Base-by-base conservation (phyloP, 2,329 filamentous ascomycete genomes). In the Fusarium bactridioides region DNA sequence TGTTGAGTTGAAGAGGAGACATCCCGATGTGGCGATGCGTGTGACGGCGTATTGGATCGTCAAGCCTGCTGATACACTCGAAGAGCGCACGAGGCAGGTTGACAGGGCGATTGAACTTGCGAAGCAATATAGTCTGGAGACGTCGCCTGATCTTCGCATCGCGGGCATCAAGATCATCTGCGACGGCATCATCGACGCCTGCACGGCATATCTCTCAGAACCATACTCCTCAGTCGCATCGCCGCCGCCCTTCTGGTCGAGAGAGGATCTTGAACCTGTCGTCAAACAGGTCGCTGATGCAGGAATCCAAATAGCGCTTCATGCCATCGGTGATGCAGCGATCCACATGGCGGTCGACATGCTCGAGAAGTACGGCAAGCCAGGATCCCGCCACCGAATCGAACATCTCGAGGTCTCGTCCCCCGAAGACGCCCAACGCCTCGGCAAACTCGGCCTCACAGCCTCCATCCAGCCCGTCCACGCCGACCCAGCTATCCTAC, bases 131-230 rank as follows among this genome's bases (percentile, higher is more conserved):
- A 83, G 79, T 67, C 78, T 77, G 13, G 73, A 78, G 16, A 80
- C 74, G 0, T 81, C 80, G 3, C 82, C 82, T 0, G 82, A 85
- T 59, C 74, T 84, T 61, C 86, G 86, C 13, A 80, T 91, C 23
- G 85, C 87, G 0, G 89, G 89, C 13, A 88, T 91, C 79, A 91
- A 91, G 77, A 78, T 91, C 45, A 89, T 91, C 61, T 87, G 86
- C 74, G 89, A 91, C 72, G 89, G 89, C 16, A 88, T 91, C 50
- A 83, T 91, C 54, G 89, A 91, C 71, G 87, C 87, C 1, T 91
- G 89, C 78, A 91, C 89, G 4, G 89, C 89, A 1, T 87, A 85
- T 1, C 81, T 91, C 11, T 80, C 83, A 10, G 84, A 90, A 70
- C 89, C 89, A 0, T 91, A 91, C 75, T 79, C 85, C 57, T 82